Percentiles rank a stretch among this genome's conserved stretches.
phyloP scores from a whole-genome alignment of 768 basidiomycete genomes.

The Tephrocybe sp. region DNA sequence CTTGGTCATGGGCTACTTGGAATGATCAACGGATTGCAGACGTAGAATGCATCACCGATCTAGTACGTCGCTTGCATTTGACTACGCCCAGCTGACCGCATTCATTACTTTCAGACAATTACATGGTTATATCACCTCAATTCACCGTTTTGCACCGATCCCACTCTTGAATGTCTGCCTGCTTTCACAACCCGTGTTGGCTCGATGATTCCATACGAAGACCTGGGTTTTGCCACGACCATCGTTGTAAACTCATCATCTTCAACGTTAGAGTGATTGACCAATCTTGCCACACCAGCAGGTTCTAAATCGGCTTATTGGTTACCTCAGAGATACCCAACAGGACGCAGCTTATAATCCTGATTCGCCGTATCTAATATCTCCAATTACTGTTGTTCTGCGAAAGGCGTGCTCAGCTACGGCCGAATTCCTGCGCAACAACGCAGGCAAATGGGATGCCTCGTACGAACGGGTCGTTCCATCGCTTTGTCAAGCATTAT shows the following conservation, averaged over 20 bases:
- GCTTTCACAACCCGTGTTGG: not conserved
- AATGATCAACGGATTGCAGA: constrained; percentile 49
- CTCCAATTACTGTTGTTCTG: constrained; percentile 22
- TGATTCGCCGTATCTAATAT: constrained; percentile 1
- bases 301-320: constrained; percentile 23
- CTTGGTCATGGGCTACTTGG: constrained; percentile 71
- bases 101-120: constrained; percentile 45
- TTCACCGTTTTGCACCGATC: constrained; percentile 11
- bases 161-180: constrained; percentile 4
- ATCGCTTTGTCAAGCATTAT: constrained; percentile 26
- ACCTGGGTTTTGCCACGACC: constrained; percentile 1
- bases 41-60: constrained; percentile 44
- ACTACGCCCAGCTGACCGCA: not conserved
- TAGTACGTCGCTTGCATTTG: constrained; percentile 39
- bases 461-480: constrained; percentile 16
- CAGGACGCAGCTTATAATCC: not conserved
- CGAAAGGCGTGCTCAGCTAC: constrained; percentile 28
- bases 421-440: constrained; percentile 23
- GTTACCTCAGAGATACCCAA: constrained; percentile 8
- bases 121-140: constrained; percentile 52
- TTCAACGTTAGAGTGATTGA: not conserved
- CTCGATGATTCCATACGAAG: constrained; percentile 1
- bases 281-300: constrained; percentile 17
- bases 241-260: constrained; percentile 10
- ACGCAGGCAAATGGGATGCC: constrained; percentile 9